Percentiles rank a stretch among this genome's conserved stretches.
Evolutionary conservation across 228 moss, liverwort and hornwort species (phyloP).

Genomic region (Sphagnum magellanicum): DNA sequence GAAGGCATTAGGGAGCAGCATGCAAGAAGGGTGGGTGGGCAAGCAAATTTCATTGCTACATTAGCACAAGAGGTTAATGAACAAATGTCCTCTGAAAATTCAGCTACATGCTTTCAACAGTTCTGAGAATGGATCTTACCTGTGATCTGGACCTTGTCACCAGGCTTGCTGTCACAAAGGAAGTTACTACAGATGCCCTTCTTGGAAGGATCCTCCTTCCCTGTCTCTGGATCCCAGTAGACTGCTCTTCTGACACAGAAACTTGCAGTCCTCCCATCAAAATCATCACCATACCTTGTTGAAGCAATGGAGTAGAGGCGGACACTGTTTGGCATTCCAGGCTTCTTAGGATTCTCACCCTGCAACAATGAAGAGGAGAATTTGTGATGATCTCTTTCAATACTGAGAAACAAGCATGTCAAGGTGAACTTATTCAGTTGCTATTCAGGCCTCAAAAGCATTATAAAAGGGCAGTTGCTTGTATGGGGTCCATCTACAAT

Average conservation of each 20-base stretch:
- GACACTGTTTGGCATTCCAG: slow-evolving; percentile 77
- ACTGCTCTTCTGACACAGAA: slow-evolving; percentile 90
- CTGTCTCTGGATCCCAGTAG: slow-evolving; percentile 77
- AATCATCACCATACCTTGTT: slow-evolving; percentile 85
- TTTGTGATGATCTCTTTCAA: too few relatives aligned
- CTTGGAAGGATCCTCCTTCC: slow-evolving; percentile 86
- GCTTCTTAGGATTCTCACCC: slow-evolving; percentile 95
- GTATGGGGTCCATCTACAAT: too few relatives aligned
- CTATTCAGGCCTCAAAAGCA: not conserved
- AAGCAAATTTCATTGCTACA: too few relatives aligned
- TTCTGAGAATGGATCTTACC: slow-evolving; percentile 14
- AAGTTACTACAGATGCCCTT: slow-evolving; percentile 93
- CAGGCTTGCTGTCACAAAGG: slow-evolving; percentile 80
- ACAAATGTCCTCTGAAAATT: too few relatives aligned
- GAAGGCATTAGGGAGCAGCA: too few relatives aligned
- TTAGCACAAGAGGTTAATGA: too few relatives aligned
- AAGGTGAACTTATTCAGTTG: not conserved
- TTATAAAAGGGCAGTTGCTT: too few relatives aligned
- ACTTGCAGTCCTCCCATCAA: slow-evolving; percentile 91
- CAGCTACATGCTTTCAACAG: not conserved
- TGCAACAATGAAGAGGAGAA: slow-evolving; percentile 1
- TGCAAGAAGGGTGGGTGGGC: too few relatives aligned
- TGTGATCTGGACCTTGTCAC: slow-evolving; percentile 78
- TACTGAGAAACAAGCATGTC: not conserved
- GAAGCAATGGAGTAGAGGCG: slow-evolving; percentile 95